Conservation (phyloP, 1,284 basidiomycete species). For the Rhodotorula sp. region DNA sequence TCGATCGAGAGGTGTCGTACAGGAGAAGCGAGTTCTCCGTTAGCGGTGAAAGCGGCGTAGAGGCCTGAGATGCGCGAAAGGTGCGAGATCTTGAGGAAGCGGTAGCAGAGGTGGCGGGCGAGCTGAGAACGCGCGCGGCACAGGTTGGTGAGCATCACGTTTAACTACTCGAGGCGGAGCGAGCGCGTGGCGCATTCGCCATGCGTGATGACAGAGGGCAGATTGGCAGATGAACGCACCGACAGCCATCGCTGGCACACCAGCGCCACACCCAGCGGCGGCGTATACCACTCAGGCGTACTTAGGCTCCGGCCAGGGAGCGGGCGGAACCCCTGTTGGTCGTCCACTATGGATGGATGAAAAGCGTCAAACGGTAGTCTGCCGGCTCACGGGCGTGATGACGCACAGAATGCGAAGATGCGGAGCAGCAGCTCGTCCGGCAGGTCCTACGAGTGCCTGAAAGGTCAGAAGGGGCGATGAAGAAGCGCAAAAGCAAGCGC, state of each 20-base stretch:
- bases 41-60: neutral
- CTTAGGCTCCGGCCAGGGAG: neutral
- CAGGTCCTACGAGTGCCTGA: conserved; percentile 7
- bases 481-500: neutral
- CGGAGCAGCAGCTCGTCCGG: conserved; percentile 34
- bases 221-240: neutral
- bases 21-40: neutral
- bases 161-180: no score
- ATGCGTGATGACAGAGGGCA: no score
- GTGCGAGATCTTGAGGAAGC: conserved; percentile 24
- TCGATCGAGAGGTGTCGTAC: conserved; percentile 26
- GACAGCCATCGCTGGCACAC: conserved; percentile 33
- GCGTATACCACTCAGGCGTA: conserved; percentile 19
- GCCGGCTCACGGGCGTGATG: neutral
- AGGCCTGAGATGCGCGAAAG: conserved; percentile 12
- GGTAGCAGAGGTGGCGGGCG: conserved; percentile 23
- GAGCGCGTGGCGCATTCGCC: no score
- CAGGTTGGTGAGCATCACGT: no score
- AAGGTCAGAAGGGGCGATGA: neutral
- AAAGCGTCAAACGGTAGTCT: neutral
- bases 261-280: conserved; percentile 20
- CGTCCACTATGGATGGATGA: conserved; percentile 7
- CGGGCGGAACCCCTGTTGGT: conserved; percentile 23
- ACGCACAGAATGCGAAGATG: conserved; percentile 25
- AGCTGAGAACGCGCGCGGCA: no score